Conservation (phyloP, 768 basidiomycete genomes). For the Kwoniella dendrophila region DNA sequence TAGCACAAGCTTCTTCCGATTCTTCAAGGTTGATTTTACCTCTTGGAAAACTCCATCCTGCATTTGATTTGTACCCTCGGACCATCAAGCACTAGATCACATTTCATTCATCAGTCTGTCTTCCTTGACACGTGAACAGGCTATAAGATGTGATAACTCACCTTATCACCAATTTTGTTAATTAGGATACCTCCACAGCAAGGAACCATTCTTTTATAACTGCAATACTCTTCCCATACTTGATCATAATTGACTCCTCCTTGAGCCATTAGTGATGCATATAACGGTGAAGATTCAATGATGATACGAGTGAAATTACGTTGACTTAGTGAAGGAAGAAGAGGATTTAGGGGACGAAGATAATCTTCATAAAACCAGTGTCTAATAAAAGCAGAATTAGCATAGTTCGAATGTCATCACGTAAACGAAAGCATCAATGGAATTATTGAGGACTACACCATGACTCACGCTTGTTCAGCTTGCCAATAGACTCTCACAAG, state of each 20-base stretch:
- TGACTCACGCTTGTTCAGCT: conserved; percentile 93
- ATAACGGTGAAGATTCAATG: conserved; percentile 63
- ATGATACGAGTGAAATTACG: conserved; percentile 92
- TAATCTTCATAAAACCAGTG: conserved; percentile 99
- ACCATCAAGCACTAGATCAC: conserved; percentile 81
- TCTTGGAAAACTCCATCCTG: conserved; percentile 98
- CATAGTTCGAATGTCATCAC: background rate
- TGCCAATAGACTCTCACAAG: conserved; percentile 96
- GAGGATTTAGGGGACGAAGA: conserved; percentile 84
- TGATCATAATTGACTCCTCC: conserved; percentile 40
- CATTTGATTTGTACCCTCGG: conserved; percentile 94
- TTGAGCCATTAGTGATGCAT: conserved; percentile 22
- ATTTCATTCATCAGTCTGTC: background rate
- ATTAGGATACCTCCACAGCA: conserved; percentile 98
- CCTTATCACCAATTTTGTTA: conserved; percentile 90
- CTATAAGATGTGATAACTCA: conserved; percentile 51
- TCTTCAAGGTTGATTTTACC: conserved; percentile 99
- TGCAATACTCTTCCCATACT: conserved; percentile 69
- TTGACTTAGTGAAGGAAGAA: conserved; percentile 81
- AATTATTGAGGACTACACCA: background rate
- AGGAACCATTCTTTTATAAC: conserved; percentile 94
- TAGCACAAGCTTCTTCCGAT: conserved; percentile 76
- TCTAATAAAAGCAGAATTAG: conserved; percentile 58
- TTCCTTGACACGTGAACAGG: background rate
- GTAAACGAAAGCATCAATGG: too few species aligned